Evolutionary conservation across 345 rosid genomes (phyloP).

Genomic region (Murraya koenigii): DNA sequence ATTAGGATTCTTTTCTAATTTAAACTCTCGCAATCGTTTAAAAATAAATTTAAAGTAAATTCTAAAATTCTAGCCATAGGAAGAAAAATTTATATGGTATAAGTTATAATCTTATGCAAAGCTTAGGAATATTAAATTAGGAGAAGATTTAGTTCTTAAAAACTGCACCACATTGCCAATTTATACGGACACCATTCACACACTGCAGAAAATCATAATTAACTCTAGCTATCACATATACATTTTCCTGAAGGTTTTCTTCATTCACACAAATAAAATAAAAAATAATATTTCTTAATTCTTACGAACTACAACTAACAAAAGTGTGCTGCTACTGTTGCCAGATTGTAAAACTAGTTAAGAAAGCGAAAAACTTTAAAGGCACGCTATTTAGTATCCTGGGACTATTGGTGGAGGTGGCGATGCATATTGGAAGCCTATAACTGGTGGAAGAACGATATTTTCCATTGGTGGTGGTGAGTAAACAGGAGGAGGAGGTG

Average conservation of each 20-base stretch:
- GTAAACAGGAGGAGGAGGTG: constrained; percentile 11
- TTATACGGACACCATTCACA: neutral
- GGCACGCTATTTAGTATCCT: constrained; percentile 41
- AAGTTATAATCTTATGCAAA: no score
- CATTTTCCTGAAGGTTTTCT: neutral
- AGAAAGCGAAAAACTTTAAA: neutral
- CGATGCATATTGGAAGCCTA: constrained; percentile 54
- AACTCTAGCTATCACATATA: neutral
- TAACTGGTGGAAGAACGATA: constrained; percentile 38
- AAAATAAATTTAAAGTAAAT: no score
- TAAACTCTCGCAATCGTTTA: no score
- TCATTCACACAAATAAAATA: neutral
- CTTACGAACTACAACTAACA: constrained; percentile 1
- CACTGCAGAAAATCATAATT: neutral
- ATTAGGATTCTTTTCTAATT: no score
- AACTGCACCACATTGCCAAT: no score
- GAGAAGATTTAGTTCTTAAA: no score
- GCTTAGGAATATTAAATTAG: no score
- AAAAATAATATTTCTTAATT: neutral
- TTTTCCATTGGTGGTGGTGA: constrained; percentile 20
- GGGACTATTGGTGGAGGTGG: constrained; percentile 66
- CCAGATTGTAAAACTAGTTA: neutral
- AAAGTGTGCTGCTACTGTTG: neutral
- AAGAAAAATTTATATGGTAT: no score
- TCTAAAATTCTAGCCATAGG: no score